Evolutionary conservation across 148 eudicot genomes (phyloP).

Genomic region (Pharnaceum exiguum): DNA sequence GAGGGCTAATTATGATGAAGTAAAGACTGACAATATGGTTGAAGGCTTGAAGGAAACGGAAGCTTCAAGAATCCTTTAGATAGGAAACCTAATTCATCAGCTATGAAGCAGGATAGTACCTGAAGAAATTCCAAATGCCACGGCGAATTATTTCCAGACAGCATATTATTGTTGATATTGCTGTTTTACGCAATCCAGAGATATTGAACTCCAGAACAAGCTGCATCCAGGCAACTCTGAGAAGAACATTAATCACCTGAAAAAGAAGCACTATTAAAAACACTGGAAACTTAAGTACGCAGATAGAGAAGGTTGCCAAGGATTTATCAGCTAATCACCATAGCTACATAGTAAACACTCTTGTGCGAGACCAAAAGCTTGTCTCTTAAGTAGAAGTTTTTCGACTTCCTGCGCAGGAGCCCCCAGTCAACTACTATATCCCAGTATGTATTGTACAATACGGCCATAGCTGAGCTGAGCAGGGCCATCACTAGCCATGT

Average conservation of each 20-base stretch:
- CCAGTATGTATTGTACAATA: conserved; percentile 62
- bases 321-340: conserved; percentile 40
- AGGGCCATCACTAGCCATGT: conserved; percentile 54
- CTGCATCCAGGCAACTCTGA: conserved; percentile 87
- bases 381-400: conserved; percentile 56
- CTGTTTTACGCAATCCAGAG: conserved; percentile 32
- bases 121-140: conserved; percentile 91
- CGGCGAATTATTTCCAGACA: conserved; percentile 81
- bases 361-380: conserved; percentile 52
- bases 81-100: neutral
- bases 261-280: neutral
- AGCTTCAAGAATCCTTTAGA: too few species aligned
- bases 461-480: conserved; percentile 54
- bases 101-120: conserved; percentile 30
- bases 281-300: neutral
- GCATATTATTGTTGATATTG: conserved; percentile 47
- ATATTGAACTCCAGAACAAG: conserved; percentile 51
- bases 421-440: conserved; percentile 85
- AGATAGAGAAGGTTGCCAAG: neutral
- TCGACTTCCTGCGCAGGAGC: conserved; percentile 56
- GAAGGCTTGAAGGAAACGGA: too few species aligned
- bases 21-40: too few species aligned
- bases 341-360: conserved; percentile 63
- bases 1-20: too few species aligned
- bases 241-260: conserved; percentile 53